Evolutionary conservation across 352 stramenopile genomes (phyloP).

Genomic region (Pythium rishiriense): DNA sequence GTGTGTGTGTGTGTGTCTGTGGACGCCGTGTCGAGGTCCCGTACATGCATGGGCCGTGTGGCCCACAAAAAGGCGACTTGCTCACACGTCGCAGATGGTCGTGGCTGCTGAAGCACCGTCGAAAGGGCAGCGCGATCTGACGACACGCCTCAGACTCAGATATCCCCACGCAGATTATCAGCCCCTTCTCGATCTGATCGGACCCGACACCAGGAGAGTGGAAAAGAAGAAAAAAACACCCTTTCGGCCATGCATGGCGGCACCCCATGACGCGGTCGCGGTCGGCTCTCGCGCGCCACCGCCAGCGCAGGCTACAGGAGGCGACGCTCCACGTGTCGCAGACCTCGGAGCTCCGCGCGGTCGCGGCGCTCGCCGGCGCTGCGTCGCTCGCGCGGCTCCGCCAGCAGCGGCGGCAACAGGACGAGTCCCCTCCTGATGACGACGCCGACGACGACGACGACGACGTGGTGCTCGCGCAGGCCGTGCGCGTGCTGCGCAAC

Average conservation of each 20-base stretch:
- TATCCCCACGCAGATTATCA: neutral
- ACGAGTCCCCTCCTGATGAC: neutral
- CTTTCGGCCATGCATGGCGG: neutral
- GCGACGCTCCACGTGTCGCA: constrained; percentile 52
- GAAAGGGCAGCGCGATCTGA: neutral
- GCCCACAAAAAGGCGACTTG: neutral
- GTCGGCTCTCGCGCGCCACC: constrained; percentile 54
- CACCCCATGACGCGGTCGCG: constrained; percentile 39
- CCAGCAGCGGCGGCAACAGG: constrained; percentile 5
- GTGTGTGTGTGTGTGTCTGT: too few relatives aligned
- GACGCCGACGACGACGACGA: constrained; percentile 8
- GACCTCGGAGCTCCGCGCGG: constrained; percentile 30
- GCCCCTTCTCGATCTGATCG: constrained; percentile 10
- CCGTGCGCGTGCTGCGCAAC: constrained; percentile 52
- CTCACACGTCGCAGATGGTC: neutral
- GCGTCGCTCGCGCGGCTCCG: constrained; percentile 9
- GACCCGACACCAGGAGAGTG: too few relatives aligned
- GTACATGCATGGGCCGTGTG: neutral
- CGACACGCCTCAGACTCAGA: neutral
- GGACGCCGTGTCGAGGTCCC: too few relatives aligned
- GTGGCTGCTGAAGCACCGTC: neutral
- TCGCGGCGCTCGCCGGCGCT: constrained; percentile 35
- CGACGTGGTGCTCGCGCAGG: constrained; percentile 29
- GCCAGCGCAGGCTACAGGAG: constrained; percentile 56
- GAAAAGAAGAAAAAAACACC: neutral